Base-by-base conservation (phyloP, 2,329 filamentous ascomycete genomes). In the Scedosporium apiospermum region DNA sequence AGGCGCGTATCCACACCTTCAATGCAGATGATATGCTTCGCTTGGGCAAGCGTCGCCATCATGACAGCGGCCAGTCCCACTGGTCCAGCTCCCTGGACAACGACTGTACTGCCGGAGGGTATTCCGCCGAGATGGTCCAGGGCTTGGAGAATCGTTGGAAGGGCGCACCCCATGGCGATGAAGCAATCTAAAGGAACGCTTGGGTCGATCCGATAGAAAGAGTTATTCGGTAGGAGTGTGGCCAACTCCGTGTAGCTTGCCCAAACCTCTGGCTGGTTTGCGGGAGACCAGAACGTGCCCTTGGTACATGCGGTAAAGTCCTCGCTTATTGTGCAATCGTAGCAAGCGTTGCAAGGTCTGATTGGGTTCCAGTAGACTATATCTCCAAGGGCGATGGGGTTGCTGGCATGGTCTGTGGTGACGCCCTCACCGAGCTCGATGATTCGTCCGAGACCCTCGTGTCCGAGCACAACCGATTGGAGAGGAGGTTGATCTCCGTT, bases 281-380 rank as follows among this genome's bases (percentile, higher is more conserved):
- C 58, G n/a, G 58, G 58, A 6, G 58, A 61, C 58, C 58, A 61
- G 26, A 61, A 61, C 16, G 58, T 61, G 3, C 58, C 58, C 3
- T 51, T 61, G 16, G 44, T 42, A 12, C 58, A 61, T 14, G 58
- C 58, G 1, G 58, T 61, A 18, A 61, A 23, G 38, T 61, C 58
- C 10, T 44, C n/a, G 3, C 18, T 61, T 16, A 61, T 27, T 3
- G 58, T 61, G 58, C 58, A 61, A 14, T 61, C 58, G 58, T 61
- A 61, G 38, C 58, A 61, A 2, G 38, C 21, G 23, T 61, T n/a
- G 58, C 58, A 61, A 3, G 58, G 58, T 21, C 58, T 44, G 58
- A 61, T 61, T 21, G 58, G 58, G 27, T 61, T 61, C 58, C 58
- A 61, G 38, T 61, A 61, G 16, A 61, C 58, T 5, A 49, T 42